These are phyloP conservation scores for Xanthoconium stramineum DNA, from an alignment of 768 basidiomycete species.

Conservation along the genomic window DNA sequence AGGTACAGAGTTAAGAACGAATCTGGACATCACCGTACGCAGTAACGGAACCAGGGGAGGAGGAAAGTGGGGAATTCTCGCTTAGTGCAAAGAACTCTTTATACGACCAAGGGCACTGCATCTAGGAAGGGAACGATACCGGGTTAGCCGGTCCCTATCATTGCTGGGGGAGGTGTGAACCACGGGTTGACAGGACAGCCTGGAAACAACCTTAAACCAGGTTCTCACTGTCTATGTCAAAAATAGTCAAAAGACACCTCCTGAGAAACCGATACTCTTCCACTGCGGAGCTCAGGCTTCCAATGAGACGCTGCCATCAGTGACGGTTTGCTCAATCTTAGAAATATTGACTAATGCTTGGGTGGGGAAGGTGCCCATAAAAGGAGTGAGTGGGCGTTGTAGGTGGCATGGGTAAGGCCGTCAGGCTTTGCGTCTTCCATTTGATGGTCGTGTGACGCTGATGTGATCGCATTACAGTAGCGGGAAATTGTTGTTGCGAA, in stretches of 20 bases:
- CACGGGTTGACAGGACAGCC: neutral
- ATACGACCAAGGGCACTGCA: conserved; percentile 10
- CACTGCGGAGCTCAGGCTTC: neutral
- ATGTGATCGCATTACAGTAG: neutral
- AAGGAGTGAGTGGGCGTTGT: neutral
- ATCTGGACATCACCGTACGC: conserved; percentile 34
- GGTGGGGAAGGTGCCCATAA: neutral
- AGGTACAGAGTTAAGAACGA: conserved; percentile 38
- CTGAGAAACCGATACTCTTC: neutral
- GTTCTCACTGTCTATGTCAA: neutral
- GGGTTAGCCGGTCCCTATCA: neutral
- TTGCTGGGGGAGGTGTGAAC: neutral
- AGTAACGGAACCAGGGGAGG: neutral
- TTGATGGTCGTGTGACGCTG: neutral
- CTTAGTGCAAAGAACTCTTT: conserved; percentile 8
- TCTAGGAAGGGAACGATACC: neutral
- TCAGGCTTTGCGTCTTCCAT: too few relatives aligned
- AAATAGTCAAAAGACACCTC: neutral
- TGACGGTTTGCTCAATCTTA: neutral
- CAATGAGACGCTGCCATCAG: neutral
- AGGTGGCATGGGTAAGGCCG: neutral
- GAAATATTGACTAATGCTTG: neutral
- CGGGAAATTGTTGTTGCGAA: neutral
- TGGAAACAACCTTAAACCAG: neutral
- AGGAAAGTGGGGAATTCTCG: neutral